Base-by-base conservation (phyloP, 2,329 filamentous ascomycete species). In the Neonectria sp. region DNA sequence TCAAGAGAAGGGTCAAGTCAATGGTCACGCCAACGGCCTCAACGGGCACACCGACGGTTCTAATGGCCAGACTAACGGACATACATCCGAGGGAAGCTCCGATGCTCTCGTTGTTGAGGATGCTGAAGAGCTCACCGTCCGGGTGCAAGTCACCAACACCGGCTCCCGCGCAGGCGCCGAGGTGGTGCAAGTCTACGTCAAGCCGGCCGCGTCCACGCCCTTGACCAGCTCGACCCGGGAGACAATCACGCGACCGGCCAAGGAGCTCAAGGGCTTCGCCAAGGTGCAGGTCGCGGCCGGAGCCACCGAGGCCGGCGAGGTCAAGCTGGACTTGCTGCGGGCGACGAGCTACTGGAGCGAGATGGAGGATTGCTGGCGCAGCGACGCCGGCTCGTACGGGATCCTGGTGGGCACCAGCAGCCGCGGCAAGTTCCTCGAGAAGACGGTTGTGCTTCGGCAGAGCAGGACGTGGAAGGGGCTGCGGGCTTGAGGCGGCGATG, bases 71-170 rank as follows among this genome's bases (percentile, higher is more conserved):
- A 13, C 40, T 25, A 63, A 64, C 21, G 56, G 56, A 8, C 29
- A 21, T 25, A 6, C 33, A n/a, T 45, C 56, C 25, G 29, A 37
- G 3, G 40, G 49, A 17, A 3, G 2, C 3, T n/a, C 35, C 27
- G 35, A 55, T 25, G 37, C 37, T 9, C 40, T 49, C 7, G 15
- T 43, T 35, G 35, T 65, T 6, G 51, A 46, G 4, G 46, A 55
- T 6, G 35, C 51, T 13, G 55, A 68, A 4, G 48, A 67, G 27
- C 29, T 71, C 15, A 31, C 48, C 12, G 53, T 68, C 25, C 31
- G 33, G 12, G 89, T 92, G 72, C 90, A 86, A 73, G 83, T 85
- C 5, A 48, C 68, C 40, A 77, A 78, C 68, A 77, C 72, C 1
- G 76, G 75, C 48, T 55, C 68, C 6, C 68, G 59, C 17, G 61